A percentile compares a stretch with the other conserved stretches of the same genome.
Conservation (phyloP, 148 eudicot species). For the Mesembryanthemum crystallinum region DNA sequence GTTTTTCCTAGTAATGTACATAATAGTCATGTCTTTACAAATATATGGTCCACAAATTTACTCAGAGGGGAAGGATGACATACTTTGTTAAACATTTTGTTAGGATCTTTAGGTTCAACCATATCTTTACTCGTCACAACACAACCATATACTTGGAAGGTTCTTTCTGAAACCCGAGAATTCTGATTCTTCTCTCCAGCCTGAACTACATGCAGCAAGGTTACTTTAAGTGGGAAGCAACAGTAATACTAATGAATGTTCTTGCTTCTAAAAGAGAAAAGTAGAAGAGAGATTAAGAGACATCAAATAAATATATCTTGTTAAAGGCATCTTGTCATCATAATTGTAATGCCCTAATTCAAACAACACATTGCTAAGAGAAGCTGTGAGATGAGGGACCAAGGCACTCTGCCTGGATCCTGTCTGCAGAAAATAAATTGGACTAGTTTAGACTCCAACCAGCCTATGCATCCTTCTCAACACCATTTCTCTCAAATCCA, state of each 20-base stretch:
- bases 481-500: too few relatives aligned
- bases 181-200: constrained; percentile 38
- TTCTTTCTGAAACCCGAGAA: constrained; percentile 49
- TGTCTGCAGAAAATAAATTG: too few relatives aligned
- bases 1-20: neutral
- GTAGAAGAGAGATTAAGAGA: neutral
- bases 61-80: neutral
- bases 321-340: neutral
- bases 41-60: neutral
- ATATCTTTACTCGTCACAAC: constrained; percentile 83
- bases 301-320: neutral
- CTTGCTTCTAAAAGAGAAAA: neutral
- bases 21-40: neutral
- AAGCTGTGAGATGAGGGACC: too few relatives aligned
- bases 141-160: constrained; percentile 92
- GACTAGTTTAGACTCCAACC: too few relatives aligned
- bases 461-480: too few relatives aligned
- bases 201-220: constrained; percentile 29
- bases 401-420: too few relatives aligned
- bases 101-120: constrained; percentile 67
- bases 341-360: too few relatives aligned
- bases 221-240: neutral
- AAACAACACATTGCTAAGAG: too few relatives aligned
- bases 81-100: constrained; percentile 65
- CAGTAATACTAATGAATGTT: neutral